Base-by-base conservation (phyloP, 345 rosid genomes). In the Rhizophora apiculata region DNA sequence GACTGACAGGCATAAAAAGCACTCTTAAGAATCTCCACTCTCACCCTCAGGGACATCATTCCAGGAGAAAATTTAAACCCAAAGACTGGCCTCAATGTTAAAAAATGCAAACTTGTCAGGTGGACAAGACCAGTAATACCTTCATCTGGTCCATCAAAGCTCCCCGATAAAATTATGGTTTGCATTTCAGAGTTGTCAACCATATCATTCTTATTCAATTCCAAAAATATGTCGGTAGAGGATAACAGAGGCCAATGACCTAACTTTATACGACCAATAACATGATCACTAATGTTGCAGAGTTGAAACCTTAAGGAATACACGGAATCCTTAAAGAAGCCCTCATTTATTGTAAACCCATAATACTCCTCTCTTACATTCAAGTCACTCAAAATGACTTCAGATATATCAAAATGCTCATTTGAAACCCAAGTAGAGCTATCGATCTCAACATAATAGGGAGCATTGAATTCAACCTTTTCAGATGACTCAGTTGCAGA, bases 191-290 rank as follows among this genome's bases (percentile, higher is more conserved):
- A 59, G 66, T 78, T 82, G 73, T 64, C 72, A 39, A 71, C 80
- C 34, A 36, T 62, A 52, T 67, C 65, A 71, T 74, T 73, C 74
- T 85, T 84, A 22, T 83, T 68, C 48, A 92, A 76, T 74, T 95
- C 99, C 74, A 92, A 63, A 52, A 82, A 80, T 51, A 88, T 55
- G 74, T 86, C 86, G 72, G 77, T 76, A 6, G 84, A 83, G 37
- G 96, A 84, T 63, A 95, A 75, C 27, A 85, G 81, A 60, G 96
- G 97, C 91, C 96, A 89, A 75, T 89, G 96, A 65, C 93, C 98
- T 54, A 94, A 81, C 82, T 85, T 89, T 56, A 95, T 92, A 75
- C 93, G 88, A 81, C 27, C 16, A 36, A 73, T 82, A 68, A 84
- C 75, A 71, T 72, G 82, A 62, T 74, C 79, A 26, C 73, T 73